Base-by-base conservation (phyloP, 2,329 filamentous ascomycete species). In the Cucurbitaria berberidis region DNA sequence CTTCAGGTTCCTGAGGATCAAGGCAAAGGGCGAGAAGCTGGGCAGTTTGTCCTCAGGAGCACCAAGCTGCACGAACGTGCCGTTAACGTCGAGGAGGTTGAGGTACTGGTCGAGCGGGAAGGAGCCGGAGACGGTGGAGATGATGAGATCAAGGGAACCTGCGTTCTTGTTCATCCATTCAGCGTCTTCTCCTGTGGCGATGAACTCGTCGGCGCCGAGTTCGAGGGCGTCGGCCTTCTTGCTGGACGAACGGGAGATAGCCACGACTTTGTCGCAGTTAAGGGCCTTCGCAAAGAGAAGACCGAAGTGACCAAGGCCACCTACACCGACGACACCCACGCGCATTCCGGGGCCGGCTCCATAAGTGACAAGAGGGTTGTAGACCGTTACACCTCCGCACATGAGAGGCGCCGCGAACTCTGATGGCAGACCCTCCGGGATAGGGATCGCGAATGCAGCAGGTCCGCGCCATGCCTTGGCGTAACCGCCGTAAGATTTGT, bases 341-440 rank as follows among this genome's bases (percentile, higher is more conserved):
- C 90, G 89, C 79, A 89, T 90, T 55, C 90, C 90, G 1, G 89
- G 89, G 0, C 89, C 89, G 47, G 84, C 83, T n/a, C 89, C 89
- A 64, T 92, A 87, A 22, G 89, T 83, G 45, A 89, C 85, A 6
- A 96, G 81, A 1, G 91, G 91, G 57, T 84, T 88, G 79, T 88
- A 96, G 36, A 86, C 85, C 1, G 91, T 95, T 55, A 95, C 81
- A 59, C 91, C 91, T 30, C 89, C 91, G 74, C 91, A 96, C 65
- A 95, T 82, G 86, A 93, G 90, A 5, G 89, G 89, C 1, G 89
- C 90, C 1, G 87, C 89, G 45, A 86, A 76, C 45, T 74, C 76
- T 34, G 73, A 78, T 52, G 78, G 69, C 35, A 95, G 82, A 42
- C 81, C 84, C n/a, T 91, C 89, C 16, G 91, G 91, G 58, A 96